These are phyloP conservation scores for Trichoderma erinaceum DNA, from an alignment of 495 filamentous ascomycete species.

Conservation along the genomic window DNA sequence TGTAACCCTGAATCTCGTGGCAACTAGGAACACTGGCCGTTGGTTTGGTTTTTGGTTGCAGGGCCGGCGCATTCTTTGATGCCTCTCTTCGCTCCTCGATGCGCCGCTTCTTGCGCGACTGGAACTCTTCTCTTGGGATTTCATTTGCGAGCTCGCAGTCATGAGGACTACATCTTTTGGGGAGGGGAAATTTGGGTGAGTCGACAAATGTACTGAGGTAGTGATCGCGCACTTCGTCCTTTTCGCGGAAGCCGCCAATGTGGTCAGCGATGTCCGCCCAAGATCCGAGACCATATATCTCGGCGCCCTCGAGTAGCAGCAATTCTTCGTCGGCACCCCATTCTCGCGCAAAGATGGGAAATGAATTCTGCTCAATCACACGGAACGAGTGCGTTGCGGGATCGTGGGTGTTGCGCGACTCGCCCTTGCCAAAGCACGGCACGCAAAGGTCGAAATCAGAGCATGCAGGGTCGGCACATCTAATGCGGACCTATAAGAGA, in stretches of 20 bases:
- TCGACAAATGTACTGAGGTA: conserved; percentile 85
- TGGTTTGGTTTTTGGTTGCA: conserved; percentile 89
- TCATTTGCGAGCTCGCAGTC: conserved; percentile 69
- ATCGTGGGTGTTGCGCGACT: conserved; percentile 71
- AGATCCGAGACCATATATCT: conserved; percentile 92
- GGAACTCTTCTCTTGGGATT: conserved; percentile 87
- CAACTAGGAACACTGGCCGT: conserved; percentile 90
- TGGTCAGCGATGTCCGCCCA: conserved; percentile 99
- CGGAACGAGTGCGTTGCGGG: conserved; percentile 78
- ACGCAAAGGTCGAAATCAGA: conserved; percentile 97
- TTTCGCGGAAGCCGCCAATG: conserved; percentile 87
- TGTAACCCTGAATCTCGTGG: conserved; percentile 97
- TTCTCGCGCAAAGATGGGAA: conserved; percentile 88
- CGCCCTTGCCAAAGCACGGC: conserved; percentile 79
- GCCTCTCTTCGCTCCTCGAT: conserved; percentile 91
- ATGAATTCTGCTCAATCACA: conserved; percentile 96
- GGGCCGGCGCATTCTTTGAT: conserved; percentile 72
- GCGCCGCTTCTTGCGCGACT: conserved; percentile 84
- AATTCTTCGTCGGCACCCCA: conserved; percentile 98
- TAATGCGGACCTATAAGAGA: conserved; percentile 72
- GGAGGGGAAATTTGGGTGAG: conserved; percentile 76
- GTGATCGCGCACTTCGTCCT: conserved; percentile 91
- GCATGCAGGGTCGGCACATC: conserved; percentile 76
- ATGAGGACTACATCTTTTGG: conserved; percentile 71
- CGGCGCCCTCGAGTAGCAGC: conserved; percentile 86